Percentiles rank a stretch among this genome's conserved stretches.
phyloP scores from a whole-genome alignment of 805 yeast species.

The Wickerhamiella shivajii region DNA sequence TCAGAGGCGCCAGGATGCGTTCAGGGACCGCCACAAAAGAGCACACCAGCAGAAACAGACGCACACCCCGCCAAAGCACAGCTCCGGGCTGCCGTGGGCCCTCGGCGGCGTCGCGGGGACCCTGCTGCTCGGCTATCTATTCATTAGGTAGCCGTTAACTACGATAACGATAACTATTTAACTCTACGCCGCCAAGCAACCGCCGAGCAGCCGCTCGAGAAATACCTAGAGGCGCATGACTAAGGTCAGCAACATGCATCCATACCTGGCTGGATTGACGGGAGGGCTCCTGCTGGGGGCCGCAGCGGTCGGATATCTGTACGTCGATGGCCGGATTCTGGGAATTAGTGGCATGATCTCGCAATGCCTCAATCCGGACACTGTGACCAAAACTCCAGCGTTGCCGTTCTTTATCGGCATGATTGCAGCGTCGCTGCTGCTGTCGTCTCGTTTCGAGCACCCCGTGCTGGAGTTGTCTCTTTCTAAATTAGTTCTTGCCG shows the following conservation, averaged over 20 bases:
- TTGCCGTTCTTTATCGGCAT: slow-evolving; percentile 19
- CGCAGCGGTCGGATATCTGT: slow-evolving; percentile 3
- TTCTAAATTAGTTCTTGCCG: slow-evolving; percentile 20
- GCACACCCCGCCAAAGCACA: not conserved
- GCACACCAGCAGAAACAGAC: slow-evolving; percentile 4
- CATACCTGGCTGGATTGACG: not conserved
- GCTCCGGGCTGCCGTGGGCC: slow-evolving; percentile 2
- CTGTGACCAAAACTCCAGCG: slow-evolving; percentile 2
- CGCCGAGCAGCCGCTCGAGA: too few species aligned
- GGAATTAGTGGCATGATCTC: slow-evolving; percentile 8
- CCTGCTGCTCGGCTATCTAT: slow-evolving; percentile 1
- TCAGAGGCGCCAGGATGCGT: slow-evolving; percentile 22
- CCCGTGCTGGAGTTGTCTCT: not conserved
- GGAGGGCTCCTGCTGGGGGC: slow-evolving; percentile 3
- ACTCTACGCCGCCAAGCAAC: too few species aligned
- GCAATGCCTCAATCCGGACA: slow-evolving; percentile 4
- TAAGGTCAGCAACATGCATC: too few species aligned
- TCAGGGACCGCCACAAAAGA: slow-evolving; percentile 13
- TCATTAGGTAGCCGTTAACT: too few species aligned
- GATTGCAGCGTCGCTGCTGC: slow-evolving; percentile 10
- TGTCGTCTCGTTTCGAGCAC: slow-evolving; percentile 10
- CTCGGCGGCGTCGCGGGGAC: slow-evolving; percentile 5
- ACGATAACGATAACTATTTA: too few species aligned
- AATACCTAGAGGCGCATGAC: too few species aligned
- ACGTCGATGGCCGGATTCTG: slow-evolving; percentile 3